These are phyloP conservation scores for Fusarium protoensiforme DNA, from an alignment of 2,329 filamentous ascomycete genomes.

Conservation along the genomic window DNA sequence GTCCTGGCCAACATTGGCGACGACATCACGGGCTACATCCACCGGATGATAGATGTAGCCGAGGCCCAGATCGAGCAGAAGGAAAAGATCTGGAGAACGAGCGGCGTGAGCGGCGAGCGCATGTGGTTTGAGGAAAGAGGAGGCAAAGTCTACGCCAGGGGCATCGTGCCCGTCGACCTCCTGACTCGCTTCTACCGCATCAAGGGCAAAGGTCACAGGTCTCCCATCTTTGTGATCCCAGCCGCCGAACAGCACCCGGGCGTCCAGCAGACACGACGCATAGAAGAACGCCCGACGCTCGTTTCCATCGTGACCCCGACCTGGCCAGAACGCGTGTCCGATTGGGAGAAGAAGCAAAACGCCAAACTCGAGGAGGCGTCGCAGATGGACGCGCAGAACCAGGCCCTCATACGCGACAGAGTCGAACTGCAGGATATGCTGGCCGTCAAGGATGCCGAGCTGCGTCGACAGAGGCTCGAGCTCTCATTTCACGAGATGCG, in stretches of 20 bases:
- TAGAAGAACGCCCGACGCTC: conserved; percentile 57
- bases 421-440: conserved; percentile 31
- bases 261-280: conserved; percentile 55
- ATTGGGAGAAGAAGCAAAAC: conserved; percentile 41
- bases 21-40: conserved; percentile 60
- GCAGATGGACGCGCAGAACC: conserved; percentile 28
- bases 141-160: conserved; percentile 50
- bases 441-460: conserved; percentile 31
- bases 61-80: conserved; percentile 55
- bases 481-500: conserved; percentile 34
- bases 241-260: conserved; percentile 60
- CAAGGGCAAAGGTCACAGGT: conserved; percentile 52
- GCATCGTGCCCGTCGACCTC: conserved; percentile 62
- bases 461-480: conserved; percentile 27
- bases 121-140: conserved; percentile 45
- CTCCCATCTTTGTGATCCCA: conserved; percentile 65
- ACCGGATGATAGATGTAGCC: conserved; percentile 57
- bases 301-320: conserved; percentile 45
- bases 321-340: conserved; percentile 49
- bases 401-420: conserved; percentile 35
- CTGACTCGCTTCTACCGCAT: conserved; percentile 65
- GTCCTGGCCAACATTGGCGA: conserved; percentile 66
- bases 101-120: conserved; percentile 56
- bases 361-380: conserved; percentile 36
- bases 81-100: conserved; percentile 47